Conservation (phyloP, 768 basidiomycete species). For the Lentinula guzmanii region DNA sequence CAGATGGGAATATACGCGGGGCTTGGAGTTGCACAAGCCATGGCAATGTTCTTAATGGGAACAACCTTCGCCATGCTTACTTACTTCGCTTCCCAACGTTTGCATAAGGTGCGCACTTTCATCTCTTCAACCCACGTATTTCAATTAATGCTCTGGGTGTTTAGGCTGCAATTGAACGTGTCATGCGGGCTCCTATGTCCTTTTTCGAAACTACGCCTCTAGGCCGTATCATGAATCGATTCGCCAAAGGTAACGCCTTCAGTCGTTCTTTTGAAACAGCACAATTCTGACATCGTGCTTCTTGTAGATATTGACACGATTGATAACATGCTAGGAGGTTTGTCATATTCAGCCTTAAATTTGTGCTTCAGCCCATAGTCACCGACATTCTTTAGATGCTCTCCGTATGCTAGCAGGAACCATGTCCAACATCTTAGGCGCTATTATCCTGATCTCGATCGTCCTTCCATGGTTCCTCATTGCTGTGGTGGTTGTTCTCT, state of each 20-base stretch:
- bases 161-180: conserved; percentile 55
- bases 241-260: conserved; percentile 57
- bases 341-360: conserved; percentile 3
- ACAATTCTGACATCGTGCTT: neutral
- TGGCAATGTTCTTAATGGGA: conserved; percentile 66
- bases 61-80: conserved; percentile 58
- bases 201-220: conserved; percentile 90
- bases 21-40: conserved; percentile 65
- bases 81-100: conserved; percentile 66
- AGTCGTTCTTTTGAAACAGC: neutral
- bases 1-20: conserved; percentile 81
- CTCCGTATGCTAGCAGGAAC: conserved; percentile 70
- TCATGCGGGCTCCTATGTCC: conserved; percentile 83
- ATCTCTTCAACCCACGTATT: neutral
- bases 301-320: conserved; percentile 67
- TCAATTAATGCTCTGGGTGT: neutral
- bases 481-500: conserved; percentile 52
- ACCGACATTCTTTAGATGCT: conserved; percentile 37
- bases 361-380: conserved; percentile 1
- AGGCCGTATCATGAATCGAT: conserved; percentile 87
- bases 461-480: conserved; percentile 83
- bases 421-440: conserved; percentile 59
- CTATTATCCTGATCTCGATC: conserved; percentile 72
- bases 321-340: conserved; percentile 65
- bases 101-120: conserved; percentile 46